Conservation (phyloP, 2,329 filamentous ascomycete genomes). For the Amylocarpus encephaloides region DNA sequence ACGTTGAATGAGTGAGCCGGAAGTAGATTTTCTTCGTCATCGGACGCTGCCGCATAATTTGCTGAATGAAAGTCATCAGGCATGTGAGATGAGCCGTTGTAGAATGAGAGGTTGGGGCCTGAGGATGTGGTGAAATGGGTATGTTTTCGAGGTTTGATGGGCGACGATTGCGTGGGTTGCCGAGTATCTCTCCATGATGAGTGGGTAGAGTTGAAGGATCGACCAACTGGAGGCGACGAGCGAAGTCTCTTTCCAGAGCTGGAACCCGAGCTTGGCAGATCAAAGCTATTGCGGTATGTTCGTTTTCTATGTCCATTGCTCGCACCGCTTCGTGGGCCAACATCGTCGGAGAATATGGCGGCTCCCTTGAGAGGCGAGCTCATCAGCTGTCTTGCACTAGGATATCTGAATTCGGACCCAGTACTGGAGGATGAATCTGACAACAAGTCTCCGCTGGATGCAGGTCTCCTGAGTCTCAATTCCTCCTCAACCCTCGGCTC, state of each 20-base stretch:
- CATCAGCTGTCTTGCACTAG: constrained; percentile 48
- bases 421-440: constrained; percentile 79
- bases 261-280: constrained; percentile 46
- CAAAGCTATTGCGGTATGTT: constrained; percentile 54
- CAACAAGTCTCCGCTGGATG: constrained; percentile 62
- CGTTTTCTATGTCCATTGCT: constrained; percentile 61
- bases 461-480: constrained; percentile 58
- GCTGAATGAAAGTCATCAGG: constrained; percentile 55
- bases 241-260: constrained; percentile 63
- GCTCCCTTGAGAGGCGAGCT: constrained; percentile 83
- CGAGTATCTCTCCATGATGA: constrained; percentile 71
- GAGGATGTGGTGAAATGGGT: constrained; percentile 67
- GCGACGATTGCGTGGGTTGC: constrained; percentile 78
- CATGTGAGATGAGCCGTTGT: constrained; percentile 51
- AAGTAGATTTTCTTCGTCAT: constrained; percentile 79
- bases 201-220: constrained; percentile 47
- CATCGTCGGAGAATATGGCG: constrained; percentile 71
- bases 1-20: constrained; percentile 69
- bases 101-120: constrained; percentile 72
- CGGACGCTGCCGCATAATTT: constrained; percentile 57
- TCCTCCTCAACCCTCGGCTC: constrained; percentile 79
- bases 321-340: constrained; percentile 59
- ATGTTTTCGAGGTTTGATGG: constrained; percentile 69
- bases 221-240: constrained; percentile 53
- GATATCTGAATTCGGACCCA: constrained; percentile 70